Evolutionary conservation across 306 rosid species (phyloP).

Genomic region (Dryas alaskensis): DNA sequence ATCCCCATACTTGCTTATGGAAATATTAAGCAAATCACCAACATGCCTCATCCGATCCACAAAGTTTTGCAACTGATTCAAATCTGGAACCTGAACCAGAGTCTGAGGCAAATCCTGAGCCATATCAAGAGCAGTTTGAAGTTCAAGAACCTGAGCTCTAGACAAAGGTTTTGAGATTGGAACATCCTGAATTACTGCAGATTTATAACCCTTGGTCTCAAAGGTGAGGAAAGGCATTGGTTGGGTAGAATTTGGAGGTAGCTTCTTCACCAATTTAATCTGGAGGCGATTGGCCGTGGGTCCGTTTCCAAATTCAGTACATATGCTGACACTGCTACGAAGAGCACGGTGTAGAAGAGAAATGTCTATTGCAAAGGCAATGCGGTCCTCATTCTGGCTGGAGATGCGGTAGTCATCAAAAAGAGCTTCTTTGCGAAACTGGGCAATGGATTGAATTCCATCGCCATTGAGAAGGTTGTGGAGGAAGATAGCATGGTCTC

Average conservation of each 20-base stretch:
- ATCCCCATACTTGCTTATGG: conserved; percentile 80
- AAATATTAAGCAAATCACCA: conserved; percentile 71
- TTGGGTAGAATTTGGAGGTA: conserved; percentile 56
- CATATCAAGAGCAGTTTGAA: conserved; percentile 70
- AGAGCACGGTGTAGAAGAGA: conserved; percentile 84
- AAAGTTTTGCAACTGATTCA: conserved; percentile 76
- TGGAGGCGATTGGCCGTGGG: conserved; percentile 55
- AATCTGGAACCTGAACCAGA: conserved; percentile 85
- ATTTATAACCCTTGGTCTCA: conserved; percentile 72
- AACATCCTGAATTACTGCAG: conserved; percentile 88
- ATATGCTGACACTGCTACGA: conserved; percentile 76
- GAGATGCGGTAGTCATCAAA: conserved; percentile 81
- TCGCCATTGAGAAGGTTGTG: conserved; percentile 88
- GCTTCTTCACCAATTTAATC: conserved; percentile 82
- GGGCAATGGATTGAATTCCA: conserved; percentile 83
- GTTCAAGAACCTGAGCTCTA: conserved; percentile 66
- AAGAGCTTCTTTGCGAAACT: conserved; percentile 69
- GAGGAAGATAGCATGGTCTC: conserved; percentile 74
- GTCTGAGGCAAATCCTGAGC: conserved; percentile 91
- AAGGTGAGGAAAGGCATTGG: conserved; percentile 79
- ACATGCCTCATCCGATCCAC: conserved; percentile 89
- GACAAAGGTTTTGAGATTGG: conserved; percentile 85
- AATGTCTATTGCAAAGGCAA: conserved; percentile 79
- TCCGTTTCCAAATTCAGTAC: conserved; percentile 58
- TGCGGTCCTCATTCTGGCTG: conserved; percentile 78